Conservation (phyloP, 2,329 filamentous ascomycete genomes). For the Colletotrichum horii region DNA sequence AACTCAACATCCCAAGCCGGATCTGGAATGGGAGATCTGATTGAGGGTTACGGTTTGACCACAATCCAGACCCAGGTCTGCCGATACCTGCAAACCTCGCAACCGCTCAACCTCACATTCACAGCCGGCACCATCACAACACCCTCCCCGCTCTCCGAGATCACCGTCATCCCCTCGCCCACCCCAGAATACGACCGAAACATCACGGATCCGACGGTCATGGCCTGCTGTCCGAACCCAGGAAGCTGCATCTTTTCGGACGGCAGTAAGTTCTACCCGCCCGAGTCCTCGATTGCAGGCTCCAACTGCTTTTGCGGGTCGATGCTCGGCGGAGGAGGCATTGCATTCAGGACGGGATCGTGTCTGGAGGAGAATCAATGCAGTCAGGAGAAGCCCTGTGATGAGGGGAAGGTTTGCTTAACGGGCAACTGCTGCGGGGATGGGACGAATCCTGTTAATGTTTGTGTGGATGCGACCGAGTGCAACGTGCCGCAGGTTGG, state of each 20-base stretch:
- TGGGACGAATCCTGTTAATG: neutral
- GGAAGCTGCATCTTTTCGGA: constrained; percentile 21
- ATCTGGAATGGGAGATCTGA: constrained; percentile 32
- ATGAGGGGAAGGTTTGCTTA: neutral
- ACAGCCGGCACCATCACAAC: constrained; percentile 34
- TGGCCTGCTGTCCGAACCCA: constrained; percentile 37
- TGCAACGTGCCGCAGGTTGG: neutral
- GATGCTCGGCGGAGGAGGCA: constrained; percentile 18
- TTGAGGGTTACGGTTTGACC: constrained; percentile 35
- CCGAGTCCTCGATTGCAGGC: constrained; percentile 30
- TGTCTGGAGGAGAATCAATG: constrained; percentile 6
- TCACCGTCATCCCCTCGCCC: neutral
- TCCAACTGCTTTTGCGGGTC: constrained; percentile 40
- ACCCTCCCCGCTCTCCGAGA: constrained; percentile 18
- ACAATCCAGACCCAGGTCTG: constrained; percentile 38
- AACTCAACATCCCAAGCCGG: constrained; percentile 25
- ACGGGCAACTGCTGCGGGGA: constrained; percentile 17
- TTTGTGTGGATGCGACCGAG: constrained; percentile 23
- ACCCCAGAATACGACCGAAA: constrained; percentile 24
- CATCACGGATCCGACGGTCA: constrained; percentile 34
- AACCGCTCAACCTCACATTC: constrained; percentile 37
- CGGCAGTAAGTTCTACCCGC: constrained; percentile 33
- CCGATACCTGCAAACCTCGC: constrained; percentile 33
- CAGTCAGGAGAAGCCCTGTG: neutral
- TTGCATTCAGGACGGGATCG: constrained; percentile 9